A percentile compares a stretch with the other conserved stretches of the same genome.
Conservation (phyloP, 2,329 filamentous ascomycete genomes). For the Microsporum audouinii region DNA sequence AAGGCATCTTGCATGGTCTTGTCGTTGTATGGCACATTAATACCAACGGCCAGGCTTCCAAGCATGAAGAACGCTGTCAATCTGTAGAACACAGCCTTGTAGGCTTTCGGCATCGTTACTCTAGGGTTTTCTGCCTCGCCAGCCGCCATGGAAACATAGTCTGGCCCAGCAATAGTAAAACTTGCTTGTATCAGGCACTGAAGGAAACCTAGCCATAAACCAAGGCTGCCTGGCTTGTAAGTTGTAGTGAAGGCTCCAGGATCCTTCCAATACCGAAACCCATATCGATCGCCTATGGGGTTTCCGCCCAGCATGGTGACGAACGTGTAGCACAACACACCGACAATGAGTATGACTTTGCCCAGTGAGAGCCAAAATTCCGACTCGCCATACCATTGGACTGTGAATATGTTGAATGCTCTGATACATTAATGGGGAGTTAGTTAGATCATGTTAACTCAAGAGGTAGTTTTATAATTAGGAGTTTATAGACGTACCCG, state of each 20-base stretch:
- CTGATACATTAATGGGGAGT: slow-evolving; percentile 18
- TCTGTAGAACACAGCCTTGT: slow-evolving; percentile 69
- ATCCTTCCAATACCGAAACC: slow-evolving; percentile 56
- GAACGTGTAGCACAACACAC: slow-evolving; percentile 65
- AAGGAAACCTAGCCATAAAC: slow-evolving; percentile 64
- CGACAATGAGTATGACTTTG: slow-evolving; percentile 61
- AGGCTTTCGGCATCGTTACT: slow-evolving; percentile 58
- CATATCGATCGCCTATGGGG: slow-evolving; percentile 57
- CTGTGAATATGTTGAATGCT: slow-evolving; percentile 57
- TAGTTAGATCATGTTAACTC: background rate
- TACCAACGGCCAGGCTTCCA: slow-evolving; percentile 59
- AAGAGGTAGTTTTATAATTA: background rate
- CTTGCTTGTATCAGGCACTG: slow-evolving; percentile 61
- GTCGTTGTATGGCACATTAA: slow-evolving; percentile 60
- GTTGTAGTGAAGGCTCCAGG: slow-evolving; percentile 61
- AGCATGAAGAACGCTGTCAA: slow-evolving; percentile 65
- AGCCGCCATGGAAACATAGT: slow-evolving; percentile 54
- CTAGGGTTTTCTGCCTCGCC: slow-evolving; percentile 63
- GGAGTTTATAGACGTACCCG: slow-evolving; percentile 21
- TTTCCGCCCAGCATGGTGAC: slow-evolving; percentile 76
- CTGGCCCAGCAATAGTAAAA: slow-evolving; percentile 56
- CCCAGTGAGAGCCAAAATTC: slow-evolving; percentile 65
- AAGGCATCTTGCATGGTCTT: slow-evolving; percentile 50
- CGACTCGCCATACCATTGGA: slow-evolving; percentile 63
- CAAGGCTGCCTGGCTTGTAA: slow-evolving; percentile 53